Evolutionary conservation across 352 stramenopile species (phyloP), one percentile per base, ranked within the genome.

Genomic region (Phytophthora idaei): DNA sequence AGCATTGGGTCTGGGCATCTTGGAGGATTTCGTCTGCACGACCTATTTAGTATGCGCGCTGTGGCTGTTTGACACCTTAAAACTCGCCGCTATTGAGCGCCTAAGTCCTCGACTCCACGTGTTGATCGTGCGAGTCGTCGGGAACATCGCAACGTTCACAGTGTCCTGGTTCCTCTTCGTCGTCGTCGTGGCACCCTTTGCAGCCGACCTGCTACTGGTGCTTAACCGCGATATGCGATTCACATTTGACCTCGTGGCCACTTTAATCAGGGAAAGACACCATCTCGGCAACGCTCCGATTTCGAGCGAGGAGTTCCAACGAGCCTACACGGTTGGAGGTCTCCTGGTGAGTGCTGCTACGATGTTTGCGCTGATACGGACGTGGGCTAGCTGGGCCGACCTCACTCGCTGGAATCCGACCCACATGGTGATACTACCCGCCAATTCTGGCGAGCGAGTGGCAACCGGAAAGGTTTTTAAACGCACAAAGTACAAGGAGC

Each of bases 151-250:
- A 28, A 69, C 60, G 12, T 73, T 73, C 28, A 49, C 32, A 5
- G 54, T 61, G 5, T 73, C 65, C n/a, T 73, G 65, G 65, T 3
- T 61, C 3, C 47, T 87, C 10, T 78, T 78, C 31, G 36, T 65
- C 2, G 1, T 71, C n/a, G 51, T 47, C n/a, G 46, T 82, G 9
- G 36, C 61, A 3, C 74, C 74, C 4, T 76, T 83, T 41, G 56
- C 61, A 6, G 63, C 67, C 3, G 77, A 87, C 51, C 53, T 76
- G 61, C 17, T 84, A 49, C 60, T 85, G 15, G 47, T 87, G 17
- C 57, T 75, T 2, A 73, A 68, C 2, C 68, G 68, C 1, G 42
- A 80, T 12, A 71, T 76, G 51, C 70, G 80, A 9, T 80, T 85
- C 55, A 77, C 73, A 44, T 67, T 80, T 11, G 75, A 77, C 14